phyloP scores from a whole-genome alignment of 176 grass and related monocot genomes.

The Typha latifolia region DNA sequence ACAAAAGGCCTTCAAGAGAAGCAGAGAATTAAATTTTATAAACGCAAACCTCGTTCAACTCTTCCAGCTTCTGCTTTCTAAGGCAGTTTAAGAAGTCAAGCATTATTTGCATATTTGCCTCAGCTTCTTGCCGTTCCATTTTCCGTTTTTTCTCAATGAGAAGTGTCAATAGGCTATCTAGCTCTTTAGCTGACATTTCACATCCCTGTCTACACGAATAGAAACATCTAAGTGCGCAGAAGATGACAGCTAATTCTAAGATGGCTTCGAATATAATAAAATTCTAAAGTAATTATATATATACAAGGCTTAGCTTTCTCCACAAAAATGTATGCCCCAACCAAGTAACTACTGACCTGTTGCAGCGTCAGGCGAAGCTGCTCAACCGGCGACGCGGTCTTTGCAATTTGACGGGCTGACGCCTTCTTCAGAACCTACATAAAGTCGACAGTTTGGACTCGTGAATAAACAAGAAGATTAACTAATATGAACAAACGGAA shows the following conservation, averaged over 20 bases:
- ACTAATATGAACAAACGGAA: not conserved
- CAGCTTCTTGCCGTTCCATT: conserved; percentile 94
- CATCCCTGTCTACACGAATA: conserved; percentile 59
- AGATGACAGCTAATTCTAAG: not conserved
- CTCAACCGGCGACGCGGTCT: conserved; percentile 71
- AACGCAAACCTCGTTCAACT: conserved; percentile 78
- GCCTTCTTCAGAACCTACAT: conserved; percentile 79
- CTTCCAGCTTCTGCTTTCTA: conserved; percentile 92
- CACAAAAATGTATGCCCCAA: not conserved
- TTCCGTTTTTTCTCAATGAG: conserved; percentile 89
- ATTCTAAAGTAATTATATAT: too few relatives aligned
- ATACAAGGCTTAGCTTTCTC: too few relatives aligned
- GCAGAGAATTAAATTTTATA: conserved; percentile 3
- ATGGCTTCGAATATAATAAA: not conserved
- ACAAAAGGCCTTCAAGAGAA: conserved; percentile 1
- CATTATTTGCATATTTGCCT: conserved; percentile 99
- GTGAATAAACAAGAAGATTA: not conserved
- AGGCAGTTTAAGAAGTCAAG: conserved; percentile 91
- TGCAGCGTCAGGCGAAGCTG: conserved; percentile 72
- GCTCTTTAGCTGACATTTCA: conserved; percentile 74
- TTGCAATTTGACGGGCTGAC: conserved; percentile 64
- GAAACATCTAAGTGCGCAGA: not conserved
- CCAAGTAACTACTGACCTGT: conserved; percentile 48
- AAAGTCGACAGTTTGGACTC: conserved; percentile 10
- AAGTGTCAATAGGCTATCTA: conserved; percentile 71